Conservation (phyloP, 352 stramenopile species). For the Phytophthora agathidicida region DNA sequence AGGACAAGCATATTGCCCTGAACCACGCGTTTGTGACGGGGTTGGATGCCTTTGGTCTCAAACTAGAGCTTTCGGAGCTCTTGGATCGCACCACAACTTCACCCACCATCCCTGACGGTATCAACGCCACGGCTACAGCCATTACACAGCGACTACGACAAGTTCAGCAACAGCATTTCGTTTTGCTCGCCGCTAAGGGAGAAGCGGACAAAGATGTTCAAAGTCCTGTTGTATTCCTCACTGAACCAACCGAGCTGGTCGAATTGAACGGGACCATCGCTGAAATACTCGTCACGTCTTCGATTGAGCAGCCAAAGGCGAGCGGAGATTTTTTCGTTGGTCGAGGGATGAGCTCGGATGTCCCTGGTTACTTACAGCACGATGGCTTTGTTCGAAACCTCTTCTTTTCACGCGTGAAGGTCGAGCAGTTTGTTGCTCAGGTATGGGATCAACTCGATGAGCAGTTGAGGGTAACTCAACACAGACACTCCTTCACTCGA, state of each 20-base stretch:
- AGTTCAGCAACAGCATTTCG: slow-evolving; percentile 29
- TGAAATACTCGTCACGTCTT: slow-evolving; percentile 4
- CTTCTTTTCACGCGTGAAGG: slow-evolving; percentile 43
- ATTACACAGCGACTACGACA: slow-evolving; percentile 35
- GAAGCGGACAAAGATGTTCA: neutral
- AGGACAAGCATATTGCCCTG: slow-evolving; percentile 26
- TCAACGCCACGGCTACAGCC: slow-evolving; percentile 3
- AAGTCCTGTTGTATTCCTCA: slow-evolving; percentile 46
- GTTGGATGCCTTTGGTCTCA: slow-evolving; percentile 40
- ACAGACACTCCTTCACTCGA: slow-evolving; percentile 16
- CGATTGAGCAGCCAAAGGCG: neutral
- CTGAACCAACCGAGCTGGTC: slow-evolving; percentile 46
- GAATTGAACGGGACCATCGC: slow-evolving; percentile 3
- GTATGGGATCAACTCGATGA: slow-evolving; percentile 73
- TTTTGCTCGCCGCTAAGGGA: slow-evolving; percentile 9
- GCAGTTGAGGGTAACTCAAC: slow-evolving; percentile 45
- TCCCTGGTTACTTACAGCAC: slow-evolving; percentile 64
- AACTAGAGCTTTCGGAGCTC: slow-evolving; percentile 35
- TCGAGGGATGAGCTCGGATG: slow-evolving; percentile 32
- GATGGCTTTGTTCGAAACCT: slow-evolving; percentile 70
- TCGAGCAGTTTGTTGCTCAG: slow-evolving; percentile 57
- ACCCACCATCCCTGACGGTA: slow-evolving; percentile 21
- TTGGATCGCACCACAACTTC: slow-evolving; percentile 26
- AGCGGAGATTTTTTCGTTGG: slow-evolving; percentile 49
- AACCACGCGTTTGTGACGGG: slow-evolving; percentile 40